These are phyloP conservation scores for Euptelea pleiosperma DNA, from an alignment of 164 flowering plant genomes.

Conservation along the genomic window DNA sequence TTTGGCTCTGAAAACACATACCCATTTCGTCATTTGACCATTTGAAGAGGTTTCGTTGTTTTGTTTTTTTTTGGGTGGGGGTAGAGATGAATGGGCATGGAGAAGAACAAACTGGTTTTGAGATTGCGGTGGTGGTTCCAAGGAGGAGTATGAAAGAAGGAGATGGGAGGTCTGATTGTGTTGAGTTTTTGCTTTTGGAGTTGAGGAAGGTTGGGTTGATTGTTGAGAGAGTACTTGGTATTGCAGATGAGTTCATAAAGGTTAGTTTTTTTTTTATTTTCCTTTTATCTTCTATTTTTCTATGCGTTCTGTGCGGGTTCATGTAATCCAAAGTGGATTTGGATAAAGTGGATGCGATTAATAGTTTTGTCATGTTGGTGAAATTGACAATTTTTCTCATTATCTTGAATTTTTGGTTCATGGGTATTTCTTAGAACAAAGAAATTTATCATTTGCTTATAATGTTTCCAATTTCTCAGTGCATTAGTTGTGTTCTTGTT, in stretches of 20 bases:
- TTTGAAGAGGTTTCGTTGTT: neutral
- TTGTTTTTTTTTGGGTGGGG: neutral
- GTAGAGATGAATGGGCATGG: slow-evolving; percentile 35
- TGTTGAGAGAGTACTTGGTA: slow-evolving; percentile 63
- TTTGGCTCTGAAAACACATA: too few relatives aligned
- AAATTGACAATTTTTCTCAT: neutral
- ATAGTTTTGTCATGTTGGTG: neutral
- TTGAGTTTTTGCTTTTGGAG: slow-evolving; percentile 62
- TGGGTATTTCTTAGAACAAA: neutral
- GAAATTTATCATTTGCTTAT: neutral
- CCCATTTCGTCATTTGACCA: slow-evolving; percentile 10
- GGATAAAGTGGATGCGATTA: neutral
- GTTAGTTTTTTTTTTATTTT: slow-evolving; percentile 26
- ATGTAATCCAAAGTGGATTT: too few relatives aligned
- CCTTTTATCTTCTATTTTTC: neutral
- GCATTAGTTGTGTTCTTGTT: neutral
- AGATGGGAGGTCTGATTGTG: slow-evolving; percentile 39
- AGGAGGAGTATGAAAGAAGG: slow-evolving; percentile 33
- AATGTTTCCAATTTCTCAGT: neutral
- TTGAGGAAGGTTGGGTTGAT: slow-evolving; percentile 59
- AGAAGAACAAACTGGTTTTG: slow-evolving; percentile 48
- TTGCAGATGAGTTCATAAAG: slow-evolving; percentile 78
- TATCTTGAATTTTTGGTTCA: neutral
- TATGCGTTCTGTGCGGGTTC: neutral
- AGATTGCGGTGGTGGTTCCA: slow-evolving; percentile 72